These are phyloP conservation scores for Botrytis byssoidea DNA, from an alignment of 2,329 filamentous ascomycete genomes.

Conservation along the genomic window DNA sequence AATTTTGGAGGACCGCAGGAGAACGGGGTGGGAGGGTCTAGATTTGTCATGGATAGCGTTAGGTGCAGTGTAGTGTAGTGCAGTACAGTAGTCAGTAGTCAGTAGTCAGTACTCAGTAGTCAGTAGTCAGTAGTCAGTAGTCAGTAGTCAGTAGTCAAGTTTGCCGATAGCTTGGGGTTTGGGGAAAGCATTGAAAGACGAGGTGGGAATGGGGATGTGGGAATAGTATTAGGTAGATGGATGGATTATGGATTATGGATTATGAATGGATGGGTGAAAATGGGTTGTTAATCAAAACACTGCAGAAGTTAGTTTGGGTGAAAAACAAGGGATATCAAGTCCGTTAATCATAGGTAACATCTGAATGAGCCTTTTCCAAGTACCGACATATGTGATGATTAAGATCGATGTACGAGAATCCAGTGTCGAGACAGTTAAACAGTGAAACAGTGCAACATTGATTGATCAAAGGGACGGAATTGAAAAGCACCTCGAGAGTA, in stretches of 20 bases:
- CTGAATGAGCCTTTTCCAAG: neutral
- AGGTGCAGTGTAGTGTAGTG: neutral
- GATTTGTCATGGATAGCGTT: neutral
- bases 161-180: constrained; percentile 8
- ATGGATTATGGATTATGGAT: neutral
- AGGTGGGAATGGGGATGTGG: neutral
- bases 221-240: neutral
- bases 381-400: neutral
- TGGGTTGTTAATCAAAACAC: neutral
- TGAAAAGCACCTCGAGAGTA: neutral
- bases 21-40: neutral
- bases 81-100: neutral
- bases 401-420: neutral
- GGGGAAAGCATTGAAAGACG: neutral
- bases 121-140: no score
- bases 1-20: neutral
- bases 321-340: neutral
- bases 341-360: neutral
- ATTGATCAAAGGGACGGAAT: neutral
- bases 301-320: neutral
- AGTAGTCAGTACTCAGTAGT: no score
- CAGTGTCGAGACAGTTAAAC: neutral
- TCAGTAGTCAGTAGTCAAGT: neutral
- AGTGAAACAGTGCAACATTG: no score
- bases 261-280: neutral